A percentile compares a stretch with the other conserved stretches of the same genome.
These are phyloP conservation scores for Plicaturopsis crispa DNA, from an alignment of 768 basidiomycete genomes.

Conservation along the genomic window DNA sequence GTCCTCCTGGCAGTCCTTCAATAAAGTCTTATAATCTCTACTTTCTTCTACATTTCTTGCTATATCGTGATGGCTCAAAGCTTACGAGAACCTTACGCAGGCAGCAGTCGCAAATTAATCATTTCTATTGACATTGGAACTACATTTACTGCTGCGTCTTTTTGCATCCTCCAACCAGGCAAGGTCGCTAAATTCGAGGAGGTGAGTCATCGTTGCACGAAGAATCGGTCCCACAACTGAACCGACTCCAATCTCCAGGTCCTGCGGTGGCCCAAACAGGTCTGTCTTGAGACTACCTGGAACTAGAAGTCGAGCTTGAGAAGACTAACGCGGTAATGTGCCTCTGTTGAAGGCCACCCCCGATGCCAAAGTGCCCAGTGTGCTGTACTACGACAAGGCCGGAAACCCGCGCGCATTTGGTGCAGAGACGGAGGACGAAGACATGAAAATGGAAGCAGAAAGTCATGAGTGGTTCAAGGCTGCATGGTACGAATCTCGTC, in stretches of 20 bases:
- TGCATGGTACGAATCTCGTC: slow-evolving; percentile 26
- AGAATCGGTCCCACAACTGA: not conserved
- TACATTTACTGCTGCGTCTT: slow-evolving; percentile 11
- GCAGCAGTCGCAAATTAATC: slow-evolving; percentile 36
- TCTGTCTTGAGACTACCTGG: slow-evolving; percentile 29
- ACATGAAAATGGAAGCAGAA: slow-evolving; percentile 29
- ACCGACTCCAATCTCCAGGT: not conserved
- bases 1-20: too few relatives aligned
- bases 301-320: slow-evolving; percentile 23
- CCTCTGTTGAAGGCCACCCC: slow-evolving; percentile 24
- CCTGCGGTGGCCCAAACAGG: slow-evolving; percentile 6
- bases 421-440: slow-evolving; percentile 35
- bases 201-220: slow-evolving; percentile 3
- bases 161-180: slow-evolving; percentile 13
- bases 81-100: too few relatives aligned
- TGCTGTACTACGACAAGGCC: slow-evolving; percentile 35
- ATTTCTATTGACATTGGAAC: slow-evolving; percentile 15
- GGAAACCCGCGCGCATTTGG: slow-evolving; percentile 34
- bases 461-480: slow-evolving; percentile 38
- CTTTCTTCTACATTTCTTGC: too few relatives aligned
- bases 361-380: slow-evolving; percentile 40
- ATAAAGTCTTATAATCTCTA: too few relatives aligned
- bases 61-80: too few relatives aligned
- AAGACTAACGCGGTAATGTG: slow-evolving; percentile 25
- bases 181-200: slow-evolving; percentile 14